A percentile compares a stretch with the other conserved stretches of the same genome.
Evolutionary conservation across 768 basidiomycete genomes (phyloP).

Genomic region (Tricholoma sp.): DNA sequence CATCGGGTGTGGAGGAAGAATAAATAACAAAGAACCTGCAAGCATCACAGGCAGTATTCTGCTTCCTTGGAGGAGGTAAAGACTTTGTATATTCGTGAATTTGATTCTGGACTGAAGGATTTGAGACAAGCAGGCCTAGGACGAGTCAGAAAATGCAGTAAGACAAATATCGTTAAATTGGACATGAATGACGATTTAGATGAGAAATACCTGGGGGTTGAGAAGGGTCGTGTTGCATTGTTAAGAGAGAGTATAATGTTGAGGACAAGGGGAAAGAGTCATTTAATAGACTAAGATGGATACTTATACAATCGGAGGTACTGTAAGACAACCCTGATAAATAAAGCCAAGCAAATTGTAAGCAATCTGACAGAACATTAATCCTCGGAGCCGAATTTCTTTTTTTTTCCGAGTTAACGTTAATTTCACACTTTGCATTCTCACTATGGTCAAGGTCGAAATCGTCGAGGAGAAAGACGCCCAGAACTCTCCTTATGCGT

Average conservation of each 20-base stretch:
- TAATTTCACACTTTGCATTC: constrained; percentile 5
- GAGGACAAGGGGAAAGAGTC: constrained; percentile 17
- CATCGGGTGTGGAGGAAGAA: constrained; percentile 4
- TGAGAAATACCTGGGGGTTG: constrained; percentile 18
- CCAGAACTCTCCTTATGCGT: constrained; percentile 64
- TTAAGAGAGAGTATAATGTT: constrained; percentile 13
- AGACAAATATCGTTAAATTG: constrained; percentile 11
- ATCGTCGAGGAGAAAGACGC: constrained; percentile 82
- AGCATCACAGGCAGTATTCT: constrained; percentile 91
- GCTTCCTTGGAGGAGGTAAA: constrained; percentile 81
- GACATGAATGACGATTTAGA: constrained; percentile 31
- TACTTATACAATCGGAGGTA: constrained; percentile 33
- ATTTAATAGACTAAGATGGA: constrained; percentile 18
- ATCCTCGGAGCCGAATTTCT: constrained; percentile 20
- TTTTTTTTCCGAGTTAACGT: neutral
- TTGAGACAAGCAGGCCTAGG: constrained; percentile 58
- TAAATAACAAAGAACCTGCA: constrained; percentile 56
- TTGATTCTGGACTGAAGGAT: constrained; percentile 70
- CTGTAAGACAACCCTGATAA: constrained; percentile 15
- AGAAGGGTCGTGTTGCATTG: constrained; percentile 31
- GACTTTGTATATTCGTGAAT: constrained; percentile 79
- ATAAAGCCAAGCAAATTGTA: constrained; percentile 23
- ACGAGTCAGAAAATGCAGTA: constrained; percentile 7
- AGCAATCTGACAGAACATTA: constrained; percentile 6
- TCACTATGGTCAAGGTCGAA: constrained; percentile 88